Percentiles rank a stretch among this genome's conserved stretches.
Evolutionary conservation across 2,329 filamentous ascomycete genomes (phyloP).

Genomic region (Colletotrichum caudatum): DNA sequence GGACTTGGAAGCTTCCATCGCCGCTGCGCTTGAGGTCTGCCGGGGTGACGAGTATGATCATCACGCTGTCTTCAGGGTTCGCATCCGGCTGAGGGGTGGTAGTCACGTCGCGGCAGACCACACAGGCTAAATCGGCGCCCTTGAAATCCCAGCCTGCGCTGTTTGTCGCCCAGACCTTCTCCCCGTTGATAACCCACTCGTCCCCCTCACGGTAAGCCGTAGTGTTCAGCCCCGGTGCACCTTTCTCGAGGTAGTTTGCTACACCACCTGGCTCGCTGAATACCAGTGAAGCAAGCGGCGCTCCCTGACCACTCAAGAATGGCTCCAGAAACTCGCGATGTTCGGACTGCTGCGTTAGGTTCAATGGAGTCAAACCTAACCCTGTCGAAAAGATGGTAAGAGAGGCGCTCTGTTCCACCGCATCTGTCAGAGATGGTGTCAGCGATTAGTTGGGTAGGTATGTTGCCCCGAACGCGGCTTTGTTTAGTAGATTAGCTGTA

Average conservation of each 20-base stretch:
- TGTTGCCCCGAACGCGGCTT: neutral
- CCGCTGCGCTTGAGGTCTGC: constrained; percentile 60
- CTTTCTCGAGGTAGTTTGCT: constrained; percentile 65
- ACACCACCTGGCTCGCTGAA: constrained; percentile 65
- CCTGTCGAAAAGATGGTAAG: constrained; percentile 65
- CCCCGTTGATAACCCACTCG: constrained; percentile 64
- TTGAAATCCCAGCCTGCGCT: constrained; percentile 64
- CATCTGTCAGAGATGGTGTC: constrained; percentile 24
- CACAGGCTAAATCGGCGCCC: constrained; percentile 64
- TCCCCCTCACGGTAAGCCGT: constrained; percentile 62
- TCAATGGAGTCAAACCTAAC: constrained; percentile 63
- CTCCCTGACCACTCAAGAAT: constrained; percentile 58
- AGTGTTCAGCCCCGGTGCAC: constrained; percentile 60
- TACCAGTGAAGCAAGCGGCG: constrained; percentile 63
- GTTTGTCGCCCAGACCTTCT: constrained; percentile 70
- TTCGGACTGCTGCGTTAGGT: constrained; percentile 52
- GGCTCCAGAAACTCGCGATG: constrained; percentile 58
- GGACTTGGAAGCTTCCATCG: constrained; percentile 57
- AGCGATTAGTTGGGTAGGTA: neutral
- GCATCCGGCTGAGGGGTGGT: constrained; percentile 27
- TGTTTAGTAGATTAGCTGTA: neutral
- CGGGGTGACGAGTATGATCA: constrained; percentile 63
- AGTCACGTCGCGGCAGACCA: constrained; percentile 60
- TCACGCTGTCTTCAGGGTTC: constrained; percentile 51
- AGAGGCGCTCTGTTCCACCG: constrained; percentile 61